Conservation (phyloP, 1,284 basidiomycete genomes). For the Rhodotorula sp. region DNA sequence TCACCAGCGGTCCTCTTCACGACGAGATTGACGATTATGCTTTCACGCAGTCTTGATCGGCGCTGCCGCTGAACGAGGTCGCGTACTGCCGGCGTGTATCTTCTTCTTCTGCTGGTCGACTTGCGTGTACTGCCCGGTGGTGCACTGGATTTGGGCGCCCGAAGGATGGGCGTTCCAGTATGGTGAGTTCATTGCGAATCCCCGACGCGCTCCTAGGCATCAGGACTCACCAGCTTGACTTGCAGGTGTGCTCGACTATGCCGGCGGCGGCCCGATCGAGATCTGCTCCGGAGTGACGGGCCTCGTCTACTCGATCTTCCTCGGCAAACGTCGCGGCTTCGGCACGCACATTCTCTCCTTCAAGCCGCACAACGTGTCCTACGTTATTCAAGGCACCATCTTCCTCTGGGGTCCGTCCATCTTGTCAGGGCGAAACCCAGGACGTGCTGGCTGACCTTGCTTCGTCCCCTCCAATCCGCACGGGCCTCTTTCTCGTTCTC, state of each 20-base stretch:
- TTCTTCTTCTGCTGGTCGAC: conserved; percentile 77
- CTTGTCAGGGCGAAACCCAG: no score
- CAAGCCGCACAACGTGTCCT: conserved; percentile 51
- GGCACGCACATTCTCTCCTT: conserved; percentile 51
- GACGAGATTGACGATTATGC: neutral
- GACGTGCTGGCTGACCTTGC: neutral
- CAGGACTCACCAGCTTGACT: conserved; percentile 32
- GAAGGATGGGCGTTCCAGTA: conserved; percentile 38
- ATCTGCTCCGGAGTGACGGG: conserved; percentile 49
- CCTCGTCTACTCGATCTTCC: conserved; percentile 47
- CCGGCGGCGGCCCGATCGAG: conserved; percentile 53
- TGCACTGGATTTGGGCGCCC: conserved; percentile 42
- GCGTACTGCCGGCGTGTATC: conserved; percentile 82
- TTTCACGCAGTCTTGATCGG: conserved; percentile 64
- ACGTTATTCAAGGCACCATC: conserved; percentile 52
- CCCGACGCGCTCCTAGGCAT: conserved; percentile 12
- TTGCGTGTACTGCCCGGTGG: conserved; percentile 43
- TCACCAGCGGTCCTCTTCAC: neutral
- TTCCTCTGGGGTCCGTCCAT: conserved; percentile 49
- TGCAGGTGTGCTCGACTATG: conserved; percentile 51
- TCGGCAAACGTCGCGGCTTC: conserved; percentile 53
- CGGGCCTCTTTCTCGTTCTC: neutral
- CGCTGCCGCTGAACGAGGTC: conserved; percentile 78
- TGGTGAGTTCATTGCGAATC: conserved; percentile 2
- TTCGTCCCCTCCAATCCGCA: conserved; percentile 31